phyloP scores from a whole-genome alignment of 1,139 yeast genomes.

The Pneumocystis murina region DNA sequence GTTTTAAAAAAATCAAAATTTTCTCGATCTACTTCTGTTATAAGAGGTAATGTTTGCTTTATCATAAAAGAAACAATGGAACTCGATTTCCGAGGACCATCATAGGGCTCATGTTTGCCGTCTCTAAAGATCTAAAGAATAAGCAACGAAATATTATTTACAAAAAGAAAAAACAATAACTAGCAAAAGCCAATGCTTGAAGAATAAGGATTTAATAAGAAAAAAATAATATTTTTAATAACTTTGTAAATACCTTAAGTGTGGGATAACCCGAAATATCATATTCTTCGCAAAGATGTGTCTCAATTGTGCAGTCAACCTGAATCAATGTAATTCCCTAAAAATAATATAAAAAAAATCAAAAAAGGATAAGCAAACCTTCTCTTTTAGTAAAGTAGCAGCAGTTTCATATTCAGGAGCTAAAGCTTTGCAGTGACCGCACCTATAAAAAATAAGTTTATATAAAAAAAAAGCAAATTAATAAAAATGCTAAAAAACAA shows the following conservation, averaged over 20 bases:
- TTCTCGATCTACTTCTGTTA: conserved; percentile 38
- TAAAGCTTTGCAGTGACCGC: conserved; percentile 83
- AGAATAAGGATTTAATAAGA: too few relatives aligned
- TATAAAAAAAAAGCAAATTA: background rate
- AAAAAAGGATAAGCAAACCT: conserved; percentile 17
- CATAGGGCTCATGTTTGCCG: conserved; percentile 37
- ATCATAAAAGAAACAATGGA: conserved; percentile 68
- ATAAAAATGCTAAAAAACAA: background rate
- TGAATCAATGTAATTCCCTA: conserved; percentile 63
- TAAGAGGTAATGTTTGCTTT: conserved; percentile 73
- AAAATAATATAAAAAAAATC: background rate
- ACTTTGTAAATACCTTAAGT: conserved; percentile 31
- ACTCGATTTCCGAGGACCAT: conserved; percentile 70
- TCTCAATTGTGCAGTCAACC: conserved; percentile 82
- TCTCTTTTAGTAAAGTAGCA: conserved; percentile 53
- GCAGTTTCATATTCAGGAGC: conserved; percentile 86
- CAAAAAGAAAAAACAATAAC: background rate
- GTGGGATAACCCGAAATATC: conserved; percentile 88
- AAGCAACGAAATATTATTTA: background rate
- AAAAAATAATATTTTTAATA: too few relatives aligned
- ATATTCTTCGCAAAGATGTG: conserved; percentile 58
- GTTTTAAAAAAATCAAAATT: conserved; percentile 34
- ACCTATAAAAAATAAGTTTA: conserved; percentile 1
- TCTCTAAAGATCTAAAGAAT: conserved; percentile 46
- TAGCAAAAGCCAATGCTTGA: too few relatives aligned